Base-by-base conservation (phyloP, 805 yeast genomes). In the Lachancea mirantina region DNA sequence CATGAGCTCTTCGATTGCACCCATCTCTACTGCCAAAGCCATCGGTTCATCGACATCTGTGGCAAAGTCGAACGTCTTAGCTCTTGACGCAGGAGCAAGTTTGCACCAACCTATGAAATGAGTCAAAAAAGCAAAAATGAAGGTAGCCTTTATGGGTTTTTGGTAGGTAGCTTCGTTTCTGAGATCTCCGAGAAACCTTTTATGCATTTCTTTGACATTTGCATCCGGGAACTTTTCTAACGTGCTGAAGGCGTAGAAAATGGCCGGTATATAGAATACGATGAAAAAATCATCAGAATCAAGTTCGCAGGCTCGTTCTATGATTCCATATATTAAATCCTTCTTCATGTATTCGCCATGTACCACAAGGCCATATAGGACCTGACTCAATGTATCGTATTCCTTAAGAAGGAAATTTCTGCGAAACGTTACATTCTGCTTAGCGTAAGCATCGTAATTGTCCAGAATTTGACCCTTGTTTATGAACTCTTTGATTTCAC, bases 321-420 rank as follows among this genome's bases (percentile, higher is more conserved):
- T 40, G 6, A 79, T 35, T 11, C 55, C 48, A 43, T 45, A 23
- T 9, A 47, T 32, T 28, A 68, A 68, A 4, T 65, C 55, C 0
- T 59, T 52, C 6, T 56, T 59, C 23, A 54, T 42, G 2, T 59
- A 45, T 16, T 50, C 38, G 23, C 64, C 61, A 23, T 61, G 61
- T 2, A 62, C 60, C 6, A 69, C 61, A 26, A 73, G 53, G 2
- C 80, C 78, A 44, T 55, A 72, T 5, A 80, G 60, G 1, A 84
- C 63, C 51, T 77, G 82, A 26, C 88, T 78, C 34, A 88, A 57
- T 2, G 68, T 50, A 46, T 84, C 94, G 52, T 87, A 92, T 45
- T 78, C 78, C 30, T 64, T 64, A 32, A 74, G 68, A 18, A 84
- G 62, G 41, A 74, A 75, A 35, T 72, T 74, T 41, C 85, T 72